A percentile compares a stretch with the other conserved stretches of the same genome.
phyloP scores from a whole-genome alignment of 805 yeast genomes.

The Wilhelminamyces savonicus region DNA sequence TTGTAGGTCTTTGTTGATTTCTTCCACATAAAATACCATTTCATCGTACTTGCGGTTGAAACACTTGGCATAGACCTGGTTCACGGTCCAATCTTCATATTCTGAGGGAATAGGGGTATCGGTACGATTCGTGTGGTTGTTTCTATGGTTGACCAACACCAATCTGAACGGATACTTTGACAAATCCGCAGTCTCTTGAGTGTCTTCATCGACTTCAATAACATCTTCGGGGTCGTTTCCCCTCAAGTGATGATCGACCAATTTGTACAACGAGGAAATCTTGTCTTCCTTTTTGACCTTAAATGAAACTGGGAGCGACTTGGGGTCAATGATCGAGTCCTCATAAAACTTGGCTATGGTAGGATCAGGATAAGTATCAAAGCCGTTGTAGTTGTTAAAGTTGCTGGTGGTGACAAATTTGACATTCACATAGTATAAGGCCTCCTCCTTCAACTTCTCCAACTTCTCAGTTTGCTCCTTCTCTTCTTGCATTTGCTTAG shows the following conservation, averaged over 20 bases:
- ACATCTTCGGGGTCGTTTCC: constrained; percentile 17
- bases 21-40: constrained; percentile 63
- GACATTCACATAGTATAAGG: constrained; percentile 38
- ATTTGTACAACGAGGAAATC: constrained; percentile 43
- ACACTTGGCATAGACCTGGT: constrained; percentile 42
- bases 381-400: constrained; percentile 59
- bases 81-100: constrained; percentile 36
- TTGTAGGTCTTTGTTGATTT: constrained; percentile 37
- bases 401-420: constrained; percentile 49
- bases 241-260: constrained; percentile 41
- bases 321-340: constrained; percentile 41
- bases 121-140: constrained; percentile 66
- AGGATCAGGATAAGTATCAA: constrained; percentile 70
- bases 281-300: constrained; percentile 54
- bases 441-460: constrained; percentile 61
- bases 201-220: constrained; percentile 2
- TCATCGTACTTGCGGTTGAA: constrained; percentile 43
- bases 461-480: constrained; percentile 48
- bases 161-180: constrained; percentile 39
- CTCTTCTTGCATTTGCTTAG: constrained; percentile 60
- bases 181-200: not conserved
- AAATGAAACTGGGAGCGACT: constrained; percentile 42
- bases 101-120: constrained; percentile 29
- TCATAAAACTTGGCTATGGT: constrained; percentile 37
- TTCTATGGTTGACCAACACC: constrained; percentile 61